Percentiles rank a stretch among this genome's conserved stretches.
These are phyloP conservation scores for Trichothecium roseum DNA, from an alignment of 2,329 filamentous ascomycete genomes.

Conservation along the genomic window DNA sequence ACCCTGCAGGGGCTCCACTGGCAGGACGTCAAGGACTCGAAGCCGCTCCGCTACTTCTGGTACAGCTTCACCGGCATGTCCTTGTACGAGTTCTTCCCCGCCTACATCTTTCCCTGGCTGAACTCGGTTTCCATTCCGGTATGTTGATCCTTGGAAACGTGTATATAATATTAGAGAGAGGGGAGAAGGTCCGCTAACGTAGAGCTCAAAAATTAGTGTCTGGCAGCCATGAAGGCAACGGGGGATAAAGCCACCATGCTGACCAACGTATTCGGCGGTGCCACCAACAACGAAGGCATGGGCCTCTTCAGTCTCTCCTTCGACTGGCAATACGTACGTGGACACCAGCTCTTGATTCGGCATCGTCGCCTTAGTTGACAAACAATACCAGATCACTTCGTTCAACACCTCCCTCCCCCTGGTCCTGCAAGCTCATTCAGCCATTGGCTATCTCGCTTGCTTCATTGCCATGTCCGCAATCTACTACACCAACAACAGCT, in stretches of 20 bases:
- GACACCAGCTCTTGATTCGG: no score
- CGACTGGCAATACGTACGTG: slow-evolving; percentile 46
- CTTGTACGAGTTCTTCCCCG: slow-evolving; percentile 40
- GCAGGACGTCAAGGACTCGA: slow-evolving; percentile 36
- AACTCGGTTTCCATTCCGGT: slow-evolving; percentile 41
- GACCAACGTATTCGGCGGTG: slow-evolving; percentile 39
- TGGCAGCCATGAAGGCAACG: slow-evolving; percentile 40
- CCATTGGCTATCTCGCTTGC: slow-evolving; percentile 35
- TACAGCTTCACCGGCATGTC: slow-evolving; percentile 37
- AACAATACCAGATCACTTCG: slow-evolving; percentile 35
- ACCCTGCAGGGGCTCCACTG: slow-evolving; percentile 44
- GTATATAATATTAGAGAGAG: no score
- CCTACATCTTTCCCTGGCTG: slow-evolving; percentile 45
- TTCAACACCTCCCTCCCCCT: slow-evolving; percentile 42
- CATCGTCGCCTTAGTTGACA: neutral
- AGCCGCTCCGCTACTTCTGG: slow-evolving; percentile 42
- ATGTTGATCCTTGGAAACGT: no score
- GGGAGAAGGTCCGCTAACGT: no score
- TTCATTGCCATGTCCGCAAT: slow-evolving; percentile 38
- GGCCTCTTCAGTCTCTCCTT: slow-evolving; percentile 37
- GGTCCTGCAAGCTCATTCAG: slow-evolving; percentile 34
- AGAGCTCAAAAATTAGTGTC: no score
- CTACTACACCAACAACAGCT: slow-evolving; percentile 36
- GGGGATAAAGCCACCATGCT: slow-evolving; percentile 31
- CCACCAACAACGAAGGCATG: slow-evolving; percentile 40